Base-by-base conservation (phyloP, 805 yeast species). In the Gaillardinia entomophila region DNA sequence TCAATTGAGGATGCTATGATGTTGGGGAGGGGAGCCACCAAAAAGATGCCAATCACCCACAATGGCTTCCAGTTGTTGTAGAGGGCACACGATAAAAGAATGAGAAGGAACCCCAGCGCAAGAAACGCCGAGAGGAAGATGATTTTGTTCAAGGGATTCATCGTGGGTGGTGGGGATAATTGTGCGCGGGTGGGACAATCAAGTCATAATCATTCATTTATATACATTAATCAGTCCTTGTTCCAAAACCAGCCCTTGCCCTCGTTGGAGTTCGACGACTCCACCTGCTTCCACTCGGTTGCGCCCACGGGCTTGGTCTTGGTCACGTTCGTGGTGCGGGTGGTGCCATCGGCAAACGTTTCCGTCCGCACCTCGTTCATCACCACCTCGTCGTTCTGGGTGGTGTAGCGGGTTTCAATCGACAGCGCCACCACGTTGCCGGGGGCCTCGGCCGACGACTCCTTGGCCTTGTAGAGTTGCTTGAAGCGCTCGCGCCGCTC, bases 101-200 rank as follows among this genome's bases (percentile, higher is more conserved):
- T 66, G 26, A 66, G 48, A 18, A 66, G 50, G 42, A 66, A 66
- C 20, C 73, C 73, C 13, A 67, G 55, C 6, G 73, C 73, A 24
- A 66, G 49, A 32, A 66, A 60, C 27, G 71, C 72, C 33, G 68
- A 62, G 32, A 66, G 56, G 48, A 66, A 66, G 41, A 66, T 66
- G 43, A 66, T 66, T 39, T 66, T 65, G 45, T 66, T 66, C 44
- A 66, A 58, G 30, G 72, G 71, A 47, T 66, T 64, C 71, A 65
- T 66, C 16, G n/a, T n/a, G n/a, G n/a, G n/a, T n/a, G n/a, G n/a
- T n/a, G n/a, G n/a, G n/a, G n/a, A n/a, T n/a, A n/a, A n/a, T n/a
- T n/a, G n/a, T n/a, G n/a, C n/a, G n/a, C n/a, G n/a, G n/a, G n/a
- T n/a, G n/a, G n/a, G n/a, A n/a, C n/a, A n/a, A n/a, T n/a, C n/a